Base-by-base conservation (phyloP, 1,139 yeast genomes). In the Yamadazyma membranifaciens region DNA sequence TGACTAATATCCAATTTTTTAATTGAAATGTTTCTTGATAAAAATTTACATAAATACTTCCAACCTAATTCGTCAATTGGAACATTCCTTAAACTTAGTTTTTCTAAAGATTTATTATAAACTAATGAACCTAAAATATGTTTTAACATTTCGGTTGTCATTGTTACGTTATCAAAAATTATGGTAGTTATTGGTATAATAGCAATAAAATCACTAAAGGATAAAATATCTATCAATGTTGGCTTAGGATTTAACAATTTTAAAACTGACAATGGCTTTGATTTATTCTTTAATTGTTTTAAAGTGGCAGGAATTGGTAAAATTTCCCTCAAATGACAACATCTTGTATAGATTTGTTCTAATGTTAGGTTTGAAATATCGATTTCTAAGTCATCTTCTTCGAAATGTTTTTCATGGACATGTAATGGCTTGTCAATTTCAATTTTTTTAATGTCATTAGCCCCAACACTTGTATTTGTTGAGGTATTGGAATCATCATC, bases 261-360 rank as follows among this genome's bases (percentile, higher is more conserved):
- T 46, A 91, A 65, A 6, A 83, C 83, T 43, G 83, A 86, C 37
- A 91, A 65, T 1, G 96, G 96, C 33, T 82, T 76, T 1, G 81
- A 62, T 54, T 87, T 87, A 45, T 81, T 81, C 55, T 84, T 86
- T 44, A 91, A 73, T 59, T 91, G 98, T 54, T 83, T 85, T 52
- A 88, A 60, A 0, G 95, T 88, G 0, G 96, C 95, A 1, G 96
- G 95, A 45, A 91, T 89, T 1, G 98, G 98, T 48, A 91, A 64
- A 40, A 91, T 91, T 55, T 91, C 98, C 41, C 98, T 73, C 46
- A 91, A 69, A 62, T 91, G 98, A 56, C 97, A 91, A 59, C 97
- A 89, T 49, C 97, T 69, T 0, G 97, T 87, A 60, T 91, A 91
- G 12, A 91, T 69, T 33, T 81, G 78, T 52, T 87, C 95, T 43